Evolutionary conservation across 2,329 filamentous ascomycete genomes (phyloP).

Genomic region (Thelonectria discophora): DNA sequence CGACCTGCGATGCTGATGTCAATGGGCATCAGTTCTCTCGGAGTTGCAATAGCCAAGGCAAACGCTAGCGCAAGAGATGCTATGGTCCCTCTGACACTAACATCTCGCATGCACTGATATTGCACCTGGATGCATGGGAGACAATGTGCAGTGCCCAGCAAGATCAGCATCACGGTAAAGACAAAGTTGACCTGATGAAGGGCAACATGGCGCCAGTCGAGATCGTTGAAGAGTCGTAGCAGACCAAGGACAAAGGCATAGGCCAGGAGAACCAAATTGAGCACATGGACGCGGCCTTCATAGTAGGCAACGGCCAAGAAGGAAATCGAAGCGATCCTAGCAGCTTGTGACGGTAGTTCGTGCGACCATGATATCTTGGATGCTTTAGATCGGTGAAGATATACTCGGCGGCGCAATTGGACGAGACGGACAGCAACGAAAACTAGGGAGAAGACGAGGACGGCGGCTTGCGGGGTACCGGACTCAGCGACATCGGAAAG

Average conservation of each 20-base stretch:
- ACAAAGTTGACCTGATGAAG: slow-evolving; percentile 61
- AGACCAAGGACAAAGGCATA: slow-evolving; percentile 58
- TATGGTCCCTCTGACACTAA: slow-evolving; percentile 48
- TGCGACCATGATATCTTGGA: slow-evolving; percentile 53
- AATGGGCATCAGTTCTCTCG: slow-evolving; percentile 59
- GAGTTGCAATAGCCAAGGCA: slow-evolving; percentile 55
- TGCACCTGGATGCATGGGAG: slow-evolving; percentile 55
- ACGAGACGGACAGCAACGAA: slow-evolving; percentile 48
- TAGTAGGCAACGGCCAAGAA: slow-evolving; percentile 51
- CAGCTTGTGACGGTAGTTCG: slow-evolving; percentile 54
- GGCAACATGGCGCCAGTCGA: slow-evolving; percentile 56
- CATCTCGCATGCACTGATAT: slow-evolving; percentile 43
- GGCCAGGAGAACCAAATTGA: slow-evolving; percentile 48
- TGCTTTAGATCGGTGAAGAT: slow-evolving; percentile 44
- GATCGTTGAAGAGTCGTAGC: slow-evolving; percentile 51
- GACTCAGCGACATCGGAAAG: slow-evolving; percentile 52
- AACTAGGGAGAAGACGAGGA: slow-evolving; percentile 50
- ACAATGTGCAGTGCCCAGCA: slow-evolving; percentile 50
- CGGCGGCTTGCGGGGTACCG: slow-evolving; percentile 51
- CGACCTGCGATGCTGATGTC: slow-evolving; percentile 51
- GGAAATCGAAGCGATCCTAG: slow-evolving; percentile 51
- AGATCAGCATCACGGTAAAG: slow-evolving; percentile 48
- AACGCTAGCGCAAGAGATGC: slow-evolving; percentile 49
- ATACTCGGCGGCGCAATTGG: slow-evolving; percentile 42
- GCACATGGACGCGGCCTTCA: slow-evolving; percentile 46